Base-by-base conservation (phyloP, 345 rosid species). In the Punica granatum region DNA sequence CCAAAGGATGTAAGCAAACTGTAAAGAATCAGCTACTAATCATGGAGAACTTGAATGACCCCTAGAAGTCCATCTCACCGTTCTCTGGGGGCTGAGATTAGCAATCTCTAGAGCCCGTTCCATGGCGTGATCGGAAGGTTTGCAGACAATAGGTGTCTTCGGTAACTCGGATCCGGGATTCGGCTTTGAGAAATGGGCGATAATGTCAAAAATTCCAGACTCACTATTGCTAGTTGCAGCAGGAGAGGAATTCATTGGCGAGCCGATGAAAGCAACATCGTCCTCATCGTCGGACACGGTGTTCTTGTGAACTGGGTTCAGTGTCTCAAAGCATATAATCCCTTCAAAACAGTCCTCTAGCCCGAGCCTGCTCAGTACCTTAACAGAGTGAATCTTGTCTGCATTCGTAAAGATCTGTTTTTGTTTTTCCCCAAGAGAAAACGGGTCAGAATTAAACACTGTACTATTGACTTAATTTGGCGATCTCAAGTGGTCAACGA, bases 301-400 rank as follows among this genome's bases (percentile, higher is more conserved):
- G 73, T 21, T 82, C 74, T 76, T 71, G 75, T 86, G 82, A 10
- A 70, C 70, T 19, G 88, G 83, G 80, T 93, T 90, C 7, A 93
- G 83, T 1, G 92, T 93, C 82, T 93, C 98, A 65, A 90, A 93
- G 80, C 97, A 93, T 53, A 93, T 89, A 48, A 90, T 85, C 73
- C 97, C 97, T 85, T 90, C 95, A 26, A 93, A 93, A 76, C 97
- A 89, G 72, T 86, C 97, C 73, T 90, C 89, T 49, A 93, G 71
- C 51, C 98, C 97, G 11, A 93, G 86, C 79, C 73, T 86, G 72
- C 72, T 82, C 26, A 93, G 85, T 60, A 76, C 94, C 66, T 85
- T 86, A 16, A 72, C 86, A 4, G 94, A 89, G 64, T 93, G 98
- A 32, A 82, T 71, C 74, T 75, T 78, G 71, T 93, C 96, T 36